Evolutionary conservation across 1,284 basidiomycete species (phyloP), one percentile per base, ranked within the genome.

Genomic region (Ceratobasidium sp.): DNA sequence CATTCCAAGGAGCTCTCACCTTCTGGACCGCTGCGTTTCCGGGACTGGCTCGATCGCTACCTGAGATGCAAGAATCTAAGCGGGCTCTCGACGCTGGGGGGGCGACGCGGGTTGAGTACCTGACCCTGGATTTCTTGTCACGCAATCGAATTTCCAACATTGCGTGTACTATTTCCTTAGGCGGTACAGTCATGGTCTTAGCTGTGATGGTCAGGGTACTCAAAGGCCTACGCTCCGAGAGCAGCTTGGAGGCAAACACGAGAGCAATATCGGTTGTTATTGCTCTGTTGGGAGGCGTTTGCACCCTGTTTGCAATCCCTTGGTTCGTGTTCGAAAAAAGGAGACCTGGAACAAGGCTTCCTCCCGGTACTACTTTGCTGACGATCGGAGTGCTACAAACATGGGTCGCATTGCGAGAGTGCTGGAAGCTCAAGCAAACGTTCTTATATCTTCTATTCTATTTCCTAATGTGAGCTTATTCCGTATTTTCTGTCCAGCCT

Each of bases 21-120:
- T 94, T 94, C 83, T 95, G 92, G 92, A 93, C 92, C 0, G 93
- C 93, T 7, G 93, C 94, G 2, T 95, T 95, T 82, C 93, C 93
- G 0, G 91, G 75, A 15, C 86, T 95, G 9, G 91, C 91, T 25
- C 86, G 90, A 19, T 89, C 94, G 80, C 86, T 94, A 46, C 90
- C 91, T 0, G 90, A 94, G 80, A 89, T 95, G 59, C 86, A 86
- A 81, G 81, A 84, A 22, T 78, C 78, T 15, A 76, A 81, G 81
- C 70, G 78, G 80, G 71, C 81, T 81, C 79, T 79, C 81, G 77
- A 80, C 32, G 65, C 67, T 59, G 82, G 82, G 51, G 77, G 80
- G 78, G 81, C 79, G 46, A 78, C 68, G 57, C 75, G 84, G 17
- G 85, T 90, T 37, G 88, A 89, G 8, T 92, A 94, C 82, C 87